phyloP scores from a whole-genome alignment of 257 asterid species.

The Hygrophila difformis region DNA sequence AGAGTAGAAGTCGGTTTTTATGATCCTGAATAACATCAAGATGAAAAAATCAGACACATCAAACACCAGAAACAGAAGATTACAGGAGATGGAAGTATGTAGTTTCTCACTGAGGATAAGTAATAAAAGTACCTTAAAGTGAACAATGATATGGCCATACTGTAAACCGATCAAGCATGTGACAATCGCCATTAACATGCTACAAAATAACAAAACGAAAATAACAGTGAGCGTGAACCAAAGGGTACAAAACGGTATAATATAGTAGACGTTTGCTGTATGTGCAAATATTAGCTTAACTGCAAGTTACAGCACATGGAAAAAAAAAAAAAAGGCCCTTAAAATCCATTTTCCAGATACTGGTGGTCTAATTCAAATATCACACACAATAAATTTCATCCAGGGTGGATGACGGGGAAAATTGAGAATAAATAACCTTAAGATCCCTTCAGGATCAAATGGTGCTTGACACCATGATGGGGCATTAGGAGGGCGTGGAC shows the following conservation, averaged over 20 bases:
- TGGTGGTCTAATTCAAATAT: too few species aligned
- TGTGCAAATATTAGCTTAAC: too few species aligned
- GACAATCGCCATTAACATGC: slow-evolving; percentile 61
- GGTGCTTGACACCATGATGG: slow-evolving; percentile 73
- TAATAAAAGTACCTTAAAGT: slow-evolving; percentile 42
- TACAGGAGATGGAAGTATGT: not conserved
- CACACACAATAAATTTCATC: too few species aligned
- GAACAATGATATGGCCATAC: slow-evolving; percentile 50
- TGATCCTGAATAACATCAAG: slow-evolving; percentile 43
- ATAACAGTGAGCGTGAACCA: not conserved
- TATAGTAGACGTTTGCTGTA: too few species aligned
- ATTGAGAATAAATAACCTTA: slow-evolving; percentile 30
- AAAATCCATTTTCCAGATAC: too few species aligned
- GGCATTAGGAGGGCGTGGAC: slow-evolving; percentile 55
- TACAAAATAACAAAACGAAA: slow-evolving; percentile 26
- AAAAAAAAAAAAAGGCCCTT: too few species aligned
- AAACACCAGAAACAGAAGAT: not conserved
- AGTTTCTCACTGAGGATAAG: not conserved
- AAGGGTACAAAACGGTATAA: not conserved
- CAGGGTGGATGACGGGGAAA: too few species aligned
- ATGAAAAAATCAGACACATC: not conserved
- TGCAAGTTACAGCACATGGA: too few species aligned
- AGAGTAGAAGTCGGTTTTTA: slow-evolving; percentile 41
- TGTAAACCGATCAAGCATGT: slow-evolving; percentile 58
- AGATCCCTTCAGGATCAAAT: slow-evolving; percentile 60